A percentile compares a stretch with the other conserved stretches of the same genome.
Evolutionary conservation across 176 grass and related monocot species (phyloP).

Genomic region (Oryza longistaminata): DNA sequence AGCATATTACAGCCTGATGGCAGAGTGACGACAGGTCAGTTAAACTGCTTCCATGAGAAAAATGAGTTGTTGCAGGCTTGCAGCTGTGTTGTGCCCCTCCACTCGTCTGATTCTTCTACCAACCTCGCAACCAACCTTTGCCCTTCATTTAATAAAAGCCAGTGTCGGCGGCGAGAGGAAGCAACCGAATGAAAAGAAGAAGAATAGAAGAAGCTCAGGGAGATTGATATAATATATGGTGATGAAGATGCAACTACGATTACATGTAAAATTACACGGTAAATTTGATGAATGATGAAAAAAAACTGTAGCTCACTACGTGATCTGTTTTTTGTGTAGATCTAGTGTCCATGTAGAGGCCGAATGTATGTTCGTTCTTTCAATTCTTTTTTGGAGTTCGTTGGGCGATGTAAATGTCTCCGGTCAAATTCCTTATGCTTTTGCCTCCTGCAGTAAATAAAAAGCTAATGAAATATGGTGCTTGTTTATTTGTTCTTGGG

Average conservation of each 20-base stretch:
- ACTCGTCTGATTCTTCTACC: conserved; percentile 45
- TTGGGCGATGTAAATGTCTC: conserved; percentile 49
- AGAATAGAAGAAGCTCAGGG: neutral
- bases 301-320: conserved; percentile 3
- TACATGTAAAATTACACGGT: conserved; percentile 5
- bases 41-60: conserved; percentile 17
- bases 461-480: conserved; percentile 45
- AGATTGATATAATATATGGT: neutral
- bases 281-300: neutral
- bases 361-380: conserved; percentile 34
- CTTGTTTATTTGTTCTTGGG: conserved; percentile 7
- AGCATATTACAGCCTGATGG: conserved; percentile 24
- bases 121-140: conserved; percentile 29
- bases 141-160: conserved; percentile 28
- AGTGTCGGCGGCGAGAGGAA: conserved; percentile 57
- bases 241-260: conserved; percentile 13
- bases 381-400: conserved; percentile 54
- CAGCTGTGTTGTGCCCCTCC: conserved; percentile 24
- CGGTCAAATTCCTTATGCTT: conserved; percentile 39
- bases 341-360: conserved; percentile 41
- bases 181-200: conserved; percentile 29
- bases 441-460: conserved; percentile 51
- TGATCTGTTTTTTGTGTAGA: conserved; percentile 35
- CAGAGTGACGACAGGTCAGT: neutral
- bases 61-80: neutral